Base-by-base conservation (phyloP, 108 stramenopile genomes). In the Skeletonema menzelii region DNA sequence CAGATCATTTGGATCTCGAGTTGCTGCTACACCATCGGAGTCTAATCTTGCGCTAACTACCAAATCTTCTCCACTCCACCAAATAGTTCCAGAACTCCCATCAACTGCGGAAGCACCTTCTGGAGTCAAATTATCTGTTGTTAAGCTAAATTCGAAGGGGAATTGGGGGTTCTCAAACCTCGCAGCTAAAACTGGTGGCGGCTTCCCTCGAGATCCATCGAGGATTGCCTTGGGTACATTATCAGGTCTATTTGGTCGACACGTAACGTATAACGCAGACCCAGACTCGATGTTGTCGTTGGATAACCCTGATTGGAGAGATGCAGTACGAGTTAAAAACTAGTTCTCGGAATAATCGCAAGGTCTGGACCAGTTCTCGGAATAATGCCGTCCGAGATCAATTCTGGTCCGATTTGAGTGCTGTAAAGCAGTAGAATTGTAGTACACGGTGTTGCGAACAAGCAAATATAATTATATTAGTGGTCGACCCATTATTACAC, bases 11-110 rank as follows among this genome's bases (percentile, higher is more conserved):
- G 88, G 85, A 60, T 53, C 49, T 84, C 88, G 67, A 0, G 88
- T 88, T 6, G 85, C 83, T 7, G 88, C 85, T 3, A 86, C 72
- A 5, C 88, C 88, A 69, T 88, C 88, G 22, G 63, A 78, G 69
- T 88, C 88, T 35, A 68, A 82, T 38, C 88, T 47, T 5, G 86
- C 88, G 63, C 77, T 82, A 19, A 88, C 86, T 63, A 88, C 68
- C 72, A 53, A 63, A 61, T 86, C 82, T 5, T 80, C 70, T 6
- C 70, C 38, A 2, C 42, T 55, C 84, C 85, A 88, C 88, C 88
- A 88, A 13, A 59, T 15, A 26, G 44, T 67, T 20, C 28, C 65
- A 3, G 31, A 32, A 35, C 53, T 57, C 2, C 32, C 42, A 68
- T 26, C 27, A 35, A 17, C 59, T 28, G 63, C 46, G 15, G 66